phyloP scores from a whole-genome alignment of 2,329 filamentous ascomycete genomes.

The Malbranchea zuffiana region DNA sequence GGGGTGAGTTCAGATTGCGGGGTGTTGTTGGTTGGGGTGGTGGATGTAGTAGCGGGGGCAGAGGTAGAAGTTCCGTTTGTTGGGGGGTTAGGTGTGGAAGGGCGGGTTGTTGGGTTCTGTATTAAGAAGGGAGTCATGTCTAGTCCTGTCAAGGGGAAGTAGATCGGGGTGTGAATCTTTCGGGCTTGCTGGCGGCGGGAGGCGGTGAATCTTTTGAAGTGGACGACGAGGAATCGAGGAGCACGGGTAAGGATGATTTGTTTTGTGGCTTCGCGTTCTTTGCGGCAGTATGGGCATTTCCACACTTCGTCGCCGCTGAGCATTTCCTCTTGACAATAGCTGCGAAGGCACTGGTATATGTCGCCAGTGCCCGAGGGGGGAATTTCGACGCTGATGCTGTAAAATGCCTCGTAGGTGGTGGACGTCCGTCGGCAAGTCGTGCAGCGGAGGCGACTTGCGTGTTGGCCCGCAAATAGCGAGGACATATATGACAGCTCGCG shows the following conservation, averaged over 20 bases:
- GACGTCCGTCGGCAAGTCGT: constrained; percentile 51
- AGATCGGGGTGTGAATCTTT: constrained; percentile 62
- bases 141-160: constrained; percentile 65
- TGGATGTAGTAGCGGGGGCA: constrained; percentile 38
- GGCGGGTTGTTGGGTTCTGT: constrained; percentile 24
- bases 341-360: constrained; percentile 58
- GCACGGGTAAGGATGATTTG: constrained; percentile 65
- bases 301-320: constrained; percentile 57
- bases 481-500: constrained; percentile 67
- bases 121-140: constrained; percentile 52
- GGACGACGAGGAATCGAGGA: constrained; percentile 66
- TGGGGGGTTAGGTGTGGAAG: constrained; percentile 22
- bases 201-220: constrained; percentile 60
- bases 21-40: constrained; percentile 39
- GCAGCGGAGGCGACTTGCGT: constrained; percentile 51
- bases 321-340: constrained; percentile 57
- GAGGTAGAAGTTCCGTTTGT: constrained; percentile 47
- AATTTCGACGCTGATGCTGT: constrained; percentile 61
- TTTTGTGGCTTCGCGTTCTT: constrained; percentile 55
- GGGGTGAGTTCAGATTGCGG: constrained; percentile 6
- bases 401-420: constrained; percentile 60
- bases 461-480: constrained; percentile 64
- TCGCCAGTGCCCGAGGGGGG: constrained; percentile 49
- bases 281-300: constrained; percentile 66
- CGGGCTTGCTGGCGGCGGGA: constrained; percentile 45